A percentile compares a stretch with the other conserved stretches of the same genome.
Evolutionary conservation across 2,329 filamentous ascomycete genomes (phyloP).

Genomic region (Gaeumannomyces sp.): DNA sequence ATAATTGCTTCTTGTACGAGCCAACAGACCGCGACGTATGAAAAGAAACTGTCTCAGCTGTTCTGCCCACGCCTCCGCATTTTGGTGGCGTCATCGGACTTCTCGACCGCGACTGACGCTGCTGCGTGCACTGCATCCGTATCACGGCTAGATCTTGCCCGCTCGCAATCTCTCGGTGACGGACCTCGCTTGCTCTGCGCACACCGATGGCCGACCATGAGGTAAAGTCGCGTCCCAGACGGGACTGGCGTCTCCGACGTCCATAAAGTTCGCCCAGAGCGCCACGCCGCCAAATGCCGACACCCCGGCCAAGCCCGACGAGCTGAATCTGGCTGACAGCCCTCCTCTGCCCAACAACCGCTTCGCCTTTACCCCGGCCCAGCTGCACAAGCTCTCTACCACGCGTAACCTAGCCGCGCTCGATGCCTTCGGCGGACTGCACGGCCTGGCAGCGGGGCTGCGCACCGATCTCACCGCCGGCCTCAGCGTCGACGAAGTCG

Average conservation of each 20-base stretch:
- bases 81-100: background rate
- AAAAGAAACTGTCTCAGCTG: background rate
- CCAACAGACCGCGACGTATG: background rate
- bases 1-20: background rate
- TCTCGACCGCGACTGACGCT: no score
- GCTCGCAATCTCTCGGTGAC: background rate
- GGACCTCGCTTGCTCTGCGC: background rate
- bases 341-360: conserved; percentile 9
- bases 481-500: conserved; percentile 8
- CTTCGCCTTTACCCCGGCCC: conserved; percentile 9
- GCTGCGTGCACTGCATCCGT: no score
- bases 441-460: conserved; percentile 9
- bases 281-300: background rate
- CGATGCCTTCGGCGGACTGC: conserved; percentile 7
- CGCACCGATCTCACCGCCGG: conserved; percentile 9
- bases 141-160: background rate
- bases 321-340: conserved; percentile 4
- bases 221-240: conserved; percentile 1
- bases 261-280: background rate
- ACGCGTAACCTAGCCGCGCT: conserved; percentile 6
- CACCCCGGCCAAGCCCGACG: background rate
- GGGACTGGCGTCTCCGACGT: conserved; percentile 5
- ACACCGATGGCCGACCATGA: conserved; percentile 5
- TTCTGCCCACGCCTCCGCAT: background rate
- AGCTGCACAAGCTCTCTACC: conserved; percentile 8